A percentile compares a stretch with the other conserved stretches of the same genome.
phyloP scores from a whole-genome alignment of 1,284 basidiomycete genomes.

The Irpex sp. region DNA sequence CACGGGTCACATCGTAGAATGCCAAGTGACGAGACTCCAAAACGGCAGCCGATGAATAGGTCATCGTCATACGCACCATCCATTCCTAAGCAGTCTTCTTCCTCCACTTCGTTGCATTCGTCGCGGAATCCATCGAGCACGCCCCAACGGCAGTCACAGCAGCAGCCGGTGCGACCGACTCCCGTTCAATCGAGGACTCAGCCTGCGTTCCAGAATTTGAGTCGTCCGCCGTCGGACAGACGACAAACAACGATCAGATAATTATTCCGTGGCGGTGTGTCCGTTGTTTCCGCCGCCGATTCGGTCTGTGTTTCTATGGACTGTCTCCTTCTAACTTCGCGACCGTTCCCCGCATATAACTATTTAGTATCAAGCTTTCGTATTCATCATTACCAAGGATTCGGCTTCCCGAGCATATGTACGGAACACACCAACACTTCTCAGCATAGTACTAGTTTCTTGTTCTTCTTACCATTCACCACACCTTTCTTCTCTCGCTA shows the following conservation, averaged over 20 bases:
- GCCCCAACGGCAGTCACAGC: neutral
- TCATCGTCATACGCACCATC: neutral
- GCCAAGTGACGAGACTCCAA: conserved; percentile 8
- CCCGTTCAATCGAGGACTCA: conserved; percentile 8
- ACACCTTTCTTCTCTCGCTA: neutral
- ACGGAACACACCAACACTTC: neutral
- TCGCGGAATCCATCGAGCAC: neutral
- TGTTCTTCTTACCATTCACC: neutral
- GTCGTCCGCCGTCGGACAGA: conserved; percentile 8
- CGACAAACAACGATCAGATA: conserved; percentile 14
- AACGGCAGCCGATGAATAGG: neutral
- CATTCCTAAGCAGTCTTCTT: conserved; percentile 2
- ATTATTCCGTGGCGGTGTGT: neutral
- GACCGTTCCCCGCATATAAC: neutral
- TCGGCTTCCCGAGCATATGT: conserved; percentile 1
- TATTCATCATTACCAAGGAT: neutral
- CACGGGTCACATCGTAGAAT: neutral
- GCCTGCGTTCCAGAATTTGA: conserved; percentile 14
- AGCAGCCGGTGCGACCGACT: neutral
- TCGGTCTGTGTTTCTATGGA: neutral
- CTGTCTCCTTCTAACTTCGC: neutral
- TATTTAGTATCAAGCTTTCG: neutral
- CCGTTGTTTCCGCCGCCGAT: neutral
- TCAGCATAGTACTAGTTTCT: neutral
- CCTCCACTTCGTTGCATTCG: neutral